Conservation (phyloP, 768 basidiomycete genomes). For the Leucocoprinus birnbaumii region DNA sequence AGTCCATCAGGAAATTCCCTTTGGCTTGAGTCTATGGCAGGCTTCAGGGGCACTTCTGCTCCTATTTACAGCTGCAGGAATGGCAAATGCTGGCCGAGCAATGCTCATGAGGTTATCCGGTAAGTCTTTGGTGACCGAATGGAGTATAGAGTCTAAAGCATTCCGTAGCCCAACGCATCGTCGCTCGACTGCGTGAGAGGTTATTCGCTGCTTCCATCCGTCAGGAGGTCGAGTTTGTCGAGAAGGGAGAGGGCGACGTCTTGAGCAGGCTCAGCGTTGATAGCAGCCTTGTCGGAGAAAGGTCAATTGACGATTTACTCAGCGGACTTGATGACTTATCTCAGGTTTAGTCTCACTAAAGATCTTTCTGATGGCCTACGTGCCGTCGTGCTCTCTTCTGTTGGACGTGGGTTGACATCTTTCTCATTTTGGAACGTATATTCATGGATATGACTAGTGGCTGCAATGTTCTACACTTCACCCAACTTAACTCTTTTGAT, state of each 20-base stretch:
- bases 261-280: slow-evolving; percentile 89
- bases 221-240: slow-evolving; percentile 93
- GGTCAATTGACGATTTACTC: slow-evolving; percentile 37
- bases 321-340: not conserved
- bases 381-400: slow-evolving; percentile 89
- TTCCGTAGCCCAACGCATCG: slow-evolving; percentile 83
- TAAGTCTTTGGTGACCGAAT: slow-evolving; percentile 24
- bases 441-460: slow-evolving; percentile 47
- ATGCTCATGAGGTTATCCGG: slow-evolving; percentile 86
- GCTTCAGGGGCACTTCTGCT: slow-evolving; percentile 73
- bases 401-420: slow-evolving; percentile 64
- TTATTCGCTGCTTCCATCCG: slow-evolving; percentile 81
- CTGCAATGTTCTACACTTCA: slow-evolving; percentile 93
- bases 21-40: slow-evolving; percentile 75
- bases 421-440: not conserved
- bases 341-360: slow-evolving; percentile 45
- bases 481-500: slow-evolving; percentile 87
- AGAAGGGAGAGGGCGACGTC: slow-evolving; percentile 91
- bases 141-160: not conserved
- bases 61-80: slow-evolving; percentile 84
- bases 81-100: slow-evolving; percentile 80
- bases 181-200: slow-evolving; percentile 79
- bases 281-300: slow-evolving; percentile 91
- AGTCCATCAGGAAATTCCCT: slow-evolving; percentile 65
- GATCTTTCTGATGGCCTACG: slow-evolving; percentile 80